These are phyloP conservation scores for Colletotrichum nymphaeae DNA, from an alignment of 2,329 filamentous ascomycete species.

Conservation along the genomic window DNA sequence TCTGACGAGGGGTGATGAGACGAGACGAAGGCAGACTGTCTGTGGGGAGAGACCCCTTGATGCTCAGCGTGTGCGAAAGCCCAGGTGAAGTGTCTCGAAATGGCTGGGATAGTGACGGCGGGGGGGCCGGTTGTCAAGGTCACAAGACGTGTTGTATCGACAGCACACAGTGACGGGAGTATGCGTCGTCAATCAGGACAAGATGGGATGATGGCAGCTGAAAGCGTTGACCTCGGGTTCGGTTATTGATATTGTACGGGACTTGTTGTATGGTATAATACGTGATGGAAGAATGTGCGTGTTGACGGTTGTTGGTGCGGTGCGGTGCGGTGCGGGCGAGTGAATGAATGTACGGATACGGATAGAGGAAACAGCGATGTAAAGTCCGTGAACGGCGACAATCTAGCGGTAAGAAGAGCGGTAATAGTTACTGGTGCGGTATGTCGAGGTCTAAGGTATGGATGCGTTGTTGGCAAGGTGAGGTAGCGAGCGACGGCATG, in stretches of 20 bases:
- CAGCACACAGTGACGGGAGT: not conserved
- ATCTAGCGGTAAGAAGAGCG: not conserved
- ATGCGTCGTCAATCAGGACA: slow-evolving; percentile 1
- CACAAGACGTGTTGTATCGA: slow-evolving; percentile 7
- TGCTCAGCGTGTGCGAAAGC: slow-evolving; percentile 31
- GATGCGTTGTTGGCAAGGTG: not conserved
- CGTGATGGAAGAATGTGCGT: not conserved
- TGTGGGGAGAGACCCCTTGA: slow-evolving; percentile 34
- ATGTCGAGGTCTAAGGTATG: not conserved
- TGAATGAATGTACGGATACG: slow-evolving; percentile 1
- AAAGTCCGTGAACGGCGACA: not conserved
- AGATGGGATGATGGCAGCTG: not conserved
- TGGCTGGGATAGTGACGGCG: slow-evolving; percentile 27
- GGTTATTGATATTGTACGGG: not conserved
- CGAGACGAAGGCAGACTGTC: slow-evolving; percentile 33
- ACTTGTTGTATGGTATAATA: not conserved
- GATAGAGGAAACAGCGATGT: not conserved
- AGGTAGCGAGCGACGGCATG: slow-evolving; percentile 17
- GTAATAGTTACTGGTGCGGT: not conserved
- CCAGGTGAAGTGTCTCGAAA: slow-evolving; percentile 29
- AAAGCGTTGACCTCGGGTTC: not conserved
- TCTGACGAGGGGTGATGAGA: slow-evolving; percentile 27
- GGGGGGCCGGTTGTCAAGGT: slow-evolving; percentile 26
- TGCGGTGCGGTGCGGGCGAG: not conserved
- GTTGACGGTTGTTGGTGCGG: not conserved